These are phyloP conservation scores for Metrosideros polymorpha DNA, from an alignment of 441 rosid species.

Conservation along the genomic window DNA sequence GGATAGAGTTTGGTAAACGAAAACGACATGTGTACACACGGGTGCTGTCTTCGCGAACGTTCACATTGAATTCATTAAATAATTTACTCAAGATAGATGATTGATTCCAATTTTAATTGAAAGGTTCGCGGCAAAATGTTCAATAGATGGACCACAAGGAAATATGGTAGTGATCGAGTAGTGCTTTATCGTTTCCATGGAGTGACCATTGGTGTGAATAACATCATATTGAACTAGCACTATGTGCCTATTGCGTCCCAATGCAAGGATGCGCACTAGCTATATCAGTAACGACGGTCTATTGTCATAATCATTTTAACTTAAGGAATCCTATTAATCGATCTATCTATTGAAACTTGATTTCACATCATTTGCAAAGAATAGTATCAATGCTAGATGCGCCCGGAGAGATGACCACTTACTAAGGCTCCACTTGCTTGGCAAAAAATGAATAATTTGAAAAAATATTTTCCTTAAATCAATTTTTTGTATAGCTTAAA, in stretches of 20 bases:
- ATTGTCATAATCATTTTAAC: background rate
- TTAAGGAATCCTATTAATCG: background rate
- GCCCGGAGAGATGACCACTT: rapidly evolving
- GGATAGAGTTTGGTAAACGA: background rate
- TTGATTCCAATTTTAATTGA: rapidly evolving
- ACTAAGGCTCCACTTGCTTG: background rate
- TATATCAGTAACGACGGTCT: background rate
- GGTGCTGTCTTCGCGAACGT: background rate
- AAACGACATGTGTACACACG: background rate
- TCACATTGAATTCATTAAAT: background rate
- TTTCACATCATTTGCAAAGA: background rate
- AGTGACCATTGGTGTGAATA: background rate
- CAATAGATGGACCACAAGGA: background rate
- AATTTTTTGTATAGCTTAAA: rapidly evolving
- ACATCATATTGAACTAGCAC: background rate
- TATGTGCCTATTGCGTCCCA: background rate
- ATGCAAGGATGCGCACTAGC: background rate
- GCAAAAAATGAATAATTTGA: too few species aligned
- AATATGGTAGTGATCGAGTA: background rate
- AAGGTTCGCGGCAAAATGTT: background rate
- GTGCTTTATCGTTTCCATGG: background rate
- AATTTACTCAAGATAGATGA: rapidly evolving
- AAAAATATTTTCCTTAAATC: too few species aligned
- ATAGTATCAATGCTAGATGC: background rate
- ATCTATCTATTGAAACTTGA: background rate